phyloP scores from a whole-genome alignment of 2,329 filamentous ascomycete species.

The Catunica adiposa region DNA sequence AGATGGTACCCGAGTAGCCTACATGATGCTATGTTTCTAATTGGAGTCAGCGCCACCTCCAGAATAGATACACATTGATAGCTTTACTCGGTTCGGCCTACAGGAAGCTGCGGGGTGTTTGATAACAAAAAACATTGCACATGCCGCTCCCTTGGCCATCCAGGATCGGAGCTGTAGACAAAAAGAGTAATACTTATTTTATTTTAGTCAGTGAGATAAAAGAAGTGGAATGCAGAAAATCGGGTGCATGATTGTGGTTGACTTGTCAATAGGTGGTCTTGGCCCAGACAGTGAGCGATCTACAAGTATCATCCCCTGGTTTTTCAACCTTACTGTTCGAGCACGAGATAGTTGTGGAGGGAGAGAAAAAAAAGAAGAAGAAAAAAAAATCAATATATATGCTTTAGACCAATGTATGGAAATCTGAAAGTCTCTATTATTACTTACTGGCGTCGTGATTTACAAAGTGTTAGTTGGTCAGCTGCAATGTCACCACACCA shows the following conservation, averaged over 20 bases:
- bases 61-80: not conserved
- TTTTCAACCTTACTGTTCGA: not conserved
- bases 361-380: too few relatives aligned
- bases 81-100: not conserved
- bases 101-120: not conserved
- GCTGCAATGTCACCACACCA: too few relatives aligned
- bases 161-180: not conserved
- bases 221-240: not conserved
- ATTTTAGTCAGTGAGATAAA: not conserved
- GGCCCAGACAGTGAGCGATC: slow-evolving; percentile 7
- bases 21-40: not conserved
- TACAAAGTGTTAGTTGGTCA: too few relatives aligned
- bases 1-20: not conserved
- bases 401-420: too few relatives aligned
- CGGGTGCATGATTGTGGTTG: not conserved
- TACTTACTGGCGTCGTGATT: too few relatives aligned
- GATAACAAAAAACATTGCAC: not conserved
- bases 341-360: too few relatives aligned
- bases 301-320: slow-evolving; percentile 10
- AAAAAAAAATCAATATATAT: too few relatives aligned
- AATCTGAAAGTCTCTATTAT: too few relatives aligned
- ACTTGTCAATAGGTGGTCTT: slow-evolving; percentile 1
- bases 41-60: not conserved
- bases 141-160: not conserved
- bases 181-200: not conserved